Percentiles rank a stretch among this genome's conserved stretches.
Evolutionary conservation across 2,329 filamentous ascomycete species (phyloP).

Genomic region (Fusarium keratoplasticum): DNA sequence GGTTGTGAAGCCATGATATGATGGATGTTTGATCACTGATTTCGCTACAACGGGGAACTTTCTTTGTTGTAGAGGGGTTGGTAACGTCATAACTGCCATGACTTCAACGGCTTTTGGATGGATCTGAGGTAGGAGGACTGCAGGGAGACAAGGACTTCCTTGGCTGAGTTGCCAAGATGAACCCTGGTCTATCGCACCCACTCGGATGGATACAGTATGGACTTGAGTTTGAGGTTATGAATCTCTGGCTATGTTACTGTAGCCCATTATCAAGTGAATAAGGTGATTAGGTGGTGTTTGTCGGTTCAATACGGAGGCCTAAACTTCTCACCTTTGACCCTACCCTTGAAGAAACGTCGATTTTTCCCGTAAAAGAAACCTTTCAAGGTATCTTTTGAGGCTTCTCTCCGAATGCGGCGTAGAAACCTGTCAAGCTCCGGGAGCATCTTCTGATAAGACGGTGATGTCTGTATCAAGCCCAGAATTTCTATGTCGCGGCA

Average conservation of each 20-base stretch:
- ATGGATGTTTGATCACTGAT: background rate
- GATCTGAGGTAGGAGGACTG: background rate
- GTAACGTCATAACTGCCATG: background rate
- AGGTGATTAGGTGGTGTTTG: background rate
- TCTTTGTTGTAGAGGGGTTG: too few species aligned
- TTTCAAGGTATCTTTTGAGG: background rate
- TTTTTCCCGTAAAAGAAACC: background rate
- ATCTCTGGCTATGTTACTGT: background rate
- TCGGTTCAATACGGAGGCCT: background rate
- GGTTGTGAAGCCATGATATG: background rate
- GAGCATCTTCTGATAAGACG: background rate
- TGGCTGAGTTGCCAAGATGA: background rate
- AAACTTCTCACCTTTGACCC: background rate
- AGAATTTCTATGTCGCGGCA: too few species aligned
- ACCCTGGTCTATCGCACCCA: background rate
- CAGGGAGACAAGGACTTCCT: background rate
- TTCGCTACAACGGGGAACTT: background rate
- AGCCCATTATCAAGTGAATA: background rate
- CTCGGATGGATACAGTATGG: background rate
- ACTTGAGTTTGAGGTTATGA: background rate
- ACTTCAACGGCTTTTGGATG: background rate
- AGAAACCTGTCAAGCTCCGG: background rate
- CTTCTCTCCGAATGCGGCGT: background rate
- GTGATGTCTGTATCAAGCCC: background rate
- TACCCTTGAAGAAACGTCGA: background rate